These are phyloP conservation scores for Corchorus olitorius DNA, from an alignment of 345 rosid genomes.

Conservation along the genomic window DNA sequence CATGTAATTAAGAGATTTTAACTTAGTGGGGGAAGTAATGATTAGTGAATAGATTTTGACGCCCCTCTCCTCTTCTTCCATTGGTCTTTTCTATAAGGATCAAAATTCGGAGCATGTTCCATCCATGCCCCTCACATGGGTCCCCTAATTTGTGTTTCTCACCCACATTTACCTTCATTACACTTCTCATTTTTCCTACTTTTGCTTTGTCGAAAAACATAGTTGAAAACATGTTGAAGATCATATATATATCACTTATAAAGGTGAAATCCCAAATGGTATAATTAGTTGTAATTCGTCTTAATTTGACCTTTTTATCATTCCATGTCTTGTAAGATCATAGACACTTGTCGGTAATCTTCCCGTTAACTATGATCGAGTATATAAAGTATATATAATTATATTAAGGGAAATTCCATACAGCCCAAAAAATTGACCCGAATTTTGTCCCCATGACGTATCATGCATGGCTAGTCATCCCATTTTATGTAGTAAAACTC, in stretches of 20 bases:
- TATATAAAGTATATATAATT: no score
- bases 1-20: background rate
- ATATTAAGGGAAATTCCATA: no score
- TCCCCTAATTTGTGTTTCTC: conserved; percentile 28
- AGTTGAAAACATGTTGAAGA: no score
- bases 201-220: background rate
- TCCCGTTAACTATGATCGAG: background rate
- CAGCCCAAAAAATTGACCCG: no score
- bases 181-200: background rate
- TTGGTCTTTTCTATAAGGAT: conserved; percentile 44
- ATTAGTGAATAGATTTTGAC: conserved; percentile 51
- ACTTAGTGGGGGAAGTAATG: conserved; percentile 62
- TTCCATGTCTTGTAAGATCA: background rate
- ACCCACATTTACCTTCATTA: conserved; percentile 15
- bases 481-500: no score
- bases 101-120: conserved; percentile 52
- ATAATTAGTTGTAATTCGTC: background rate
- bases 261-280: background rate
- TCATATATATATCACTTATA: no score
- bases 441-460: no score
- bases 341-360: background rate
- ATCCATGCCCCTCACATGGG: conserved; percentile 45
- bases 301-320: background rate
- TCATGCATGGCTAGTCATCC: no score
- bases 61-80: background rate